Evolutionary conservation across 495 filamentous ascomycete genomes (phyloP), one percentile per base, ranked within the genome.

Genomic region (Tuber calosporum): DNA sequence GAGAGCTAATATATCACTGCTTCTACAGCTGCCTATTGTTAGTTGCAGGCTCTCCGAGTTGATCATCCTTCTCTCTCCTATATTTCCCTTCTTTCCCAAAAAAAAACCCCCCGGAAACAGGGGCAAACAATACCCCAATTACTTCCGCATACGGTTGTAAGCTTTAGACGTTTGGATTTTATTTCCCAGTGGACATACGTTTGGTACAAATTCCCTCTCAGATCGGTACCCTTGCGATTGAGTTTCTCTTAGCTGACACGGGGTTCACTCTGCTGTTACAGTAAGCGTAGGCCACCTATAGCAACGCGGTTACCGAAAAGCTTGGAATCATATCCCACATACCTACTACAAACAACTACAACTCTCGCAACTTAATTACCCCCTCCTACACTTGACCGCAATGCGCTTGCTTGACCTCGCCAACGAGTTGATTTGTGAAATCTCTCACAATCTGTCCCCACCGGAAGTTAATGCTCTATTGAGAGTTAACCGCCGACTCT

Each of bases 401-500:
- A 48, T 48, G 43, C 20, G 20, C 20, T 48, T 48, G 0, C 43
- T 48, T 5, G n/a, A 4, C 20, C 43, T 48, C 20, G 20, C 43
- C 20, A 48, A n/a, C 17, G 43, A 48, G 43, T n/a, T 48, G 43
- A 48, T 48, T 48, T 20, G 22, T 5, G 4, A 22, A n/a, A n/a
- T 48, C 43, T n/a, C 43, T n/a, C 20, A 5, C 19, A 20, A 22
- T 48, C 19, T 7, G 5, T 20, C 43, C 43, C 43, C 43, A 7
- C 43, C 43, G 36, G n/a, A 69, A 20, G 67, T 69, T 7, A 69
- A 41, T 41, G 67, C 67, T 22, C 34, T 69, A 36, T 26, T 69
- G 37, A 38, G 67, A 22, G 36, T 36, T 20, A 69, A 37, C 15
- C 67, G 67, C 17, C 67, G 36, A 39, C 67, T 69, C 26, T 69